phyloP scores from a whole-genome alignment of 2,329 filamentous ascomycete species.

The Stenocarpella maydis region DNA sequence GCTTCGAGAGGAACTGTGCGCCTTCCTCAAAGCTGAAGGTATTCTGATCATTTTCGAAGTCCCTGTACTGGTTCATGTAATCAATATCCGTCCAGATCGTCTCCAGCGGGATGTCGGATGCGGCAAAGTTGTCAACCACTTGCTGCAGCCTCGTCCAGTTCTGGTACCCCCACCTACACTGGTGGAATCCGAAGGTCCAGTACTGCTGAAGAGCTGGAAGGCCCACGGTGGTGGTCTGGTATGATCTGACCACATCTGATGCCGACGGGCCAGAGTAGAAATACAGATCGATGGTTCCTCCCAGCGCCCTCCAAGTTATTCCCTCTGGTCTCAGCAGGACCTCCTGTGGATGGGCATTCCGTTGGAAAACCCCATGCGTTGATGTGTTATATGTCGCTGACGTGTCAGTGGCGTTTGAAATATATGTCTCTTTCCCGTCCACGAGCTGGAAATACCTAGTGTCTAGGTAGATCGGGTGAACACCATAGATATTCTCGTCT shows the following conservation, averaged over 20 bases:
- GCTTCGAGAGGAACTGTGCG: slow-evolving; percentile 64
- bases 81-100: slow-evolving; percentile 80
- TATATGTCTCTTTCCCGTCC: slow-evolving; percentile 57
- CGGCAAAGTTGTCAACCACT: slow-evolving; percentile 72
- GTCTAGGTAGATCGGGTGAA: slow-evolving; percentile 81
- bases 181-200: slow-evolving; percentile 82
- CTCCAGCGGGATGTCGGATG: slow-evolving; percentile 73
- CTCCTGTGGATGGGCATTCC: slow-evolving; percentile 81
- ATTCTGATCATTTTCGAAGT: slow-evolving; percentile 69
- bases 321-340: slow-evolving; percentile 69
- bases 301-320: slow-evolving; percentile 77
- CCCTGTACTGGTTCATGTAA: slow-evolving; percentile 70
- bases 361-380: slow-evolving; percentile 79
- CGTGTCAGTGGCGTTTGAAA: slow-evolving; percentile 61
- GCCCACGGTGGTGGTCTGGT: slow-evolving; percentile 72
- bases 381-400: slow-evolving; percentile 68
- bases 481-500: slow-evolving; percentile 76
- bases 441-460: slow-evolving; percentile 75
- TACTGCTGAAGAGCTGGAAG: slow-evolving; percentile 83
- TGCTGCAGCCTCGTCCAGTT: slow-evolving; percentile 75
- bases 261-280: slow-evolving; percentile 79
- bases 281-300: slow-evolving; percentile 81
- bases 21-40: slow-evolving; percentile 67
- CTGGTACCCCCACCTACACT: slow-evolving; percentile 83
- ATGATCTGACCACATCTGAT: slow-evolving; percentile 73